phyloP scores from a whole-genome alignment of 306 rosid genomes.

The Potentilla sterilis region DNA sequence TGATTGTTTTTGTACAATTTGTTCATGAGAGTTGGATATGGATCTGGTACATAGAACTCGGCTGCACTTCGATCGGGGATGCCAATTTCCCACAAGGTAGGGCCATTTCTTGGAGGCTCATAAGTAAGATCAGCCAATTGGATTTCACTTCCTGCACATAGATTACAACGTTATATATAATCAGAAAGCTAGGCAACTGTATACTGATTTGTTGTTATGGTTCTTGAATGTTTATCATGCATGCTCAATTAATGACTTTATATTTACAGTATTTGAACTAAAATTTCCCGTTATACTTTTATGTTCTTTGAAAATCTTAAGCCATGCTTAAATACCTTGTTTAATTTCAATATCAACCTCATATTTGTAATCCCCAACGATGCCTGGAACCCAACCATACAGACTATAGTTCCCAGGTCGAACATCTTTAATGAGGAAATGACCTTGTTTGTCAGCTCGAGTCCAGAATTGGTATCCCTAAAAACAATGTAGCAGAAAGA shows the following conservation, averaged over 20 bases:
- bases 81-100: slow-evolving; percentile 87
- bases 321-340: slow-evolving; percentile 36
- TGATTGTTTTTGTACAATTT: slow-evolving; percentile 15
- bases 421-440: slow-evolving; percentile 47
- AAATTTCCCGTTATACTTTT: background rate
- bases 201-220: too few species aligned
- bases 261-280: too few species aligned
- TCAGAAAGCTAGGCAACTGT: background rate
- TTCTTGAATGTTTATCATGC: too few species aligned
- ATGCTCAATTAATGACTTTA: too few species aligned
- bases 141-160: slow-evolving; percentile 37
- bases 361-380: slow-evolving; percentile 67
- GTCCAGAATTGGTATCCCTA: slow-evolving; percentile 95
- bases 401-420: slow-evolving; percentile 63
- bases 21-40: slow-evolving; percentile 47
- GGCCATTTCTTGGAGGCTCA: slow-evolving; percentile 74
- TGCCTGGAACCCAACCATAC: slow-evolving; percentile 79
- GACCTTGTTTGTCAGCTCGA: slow-evolving; percentile 44
- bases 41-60: slow-evolving; percentile 61
- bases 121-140: slow-evolving; percentile 37
- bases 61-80: slow-evolving; percentile 75
- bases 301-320: background rate
- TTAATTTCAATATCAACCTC: slow-evolving; percentile 34
- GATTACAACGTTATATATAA: background rate
- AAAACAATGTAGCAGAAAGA: background rate